phyloP scores from a whole-genome alignment of 1,139 yeast species.

The Kluyveromyces marxianus region DNA sequence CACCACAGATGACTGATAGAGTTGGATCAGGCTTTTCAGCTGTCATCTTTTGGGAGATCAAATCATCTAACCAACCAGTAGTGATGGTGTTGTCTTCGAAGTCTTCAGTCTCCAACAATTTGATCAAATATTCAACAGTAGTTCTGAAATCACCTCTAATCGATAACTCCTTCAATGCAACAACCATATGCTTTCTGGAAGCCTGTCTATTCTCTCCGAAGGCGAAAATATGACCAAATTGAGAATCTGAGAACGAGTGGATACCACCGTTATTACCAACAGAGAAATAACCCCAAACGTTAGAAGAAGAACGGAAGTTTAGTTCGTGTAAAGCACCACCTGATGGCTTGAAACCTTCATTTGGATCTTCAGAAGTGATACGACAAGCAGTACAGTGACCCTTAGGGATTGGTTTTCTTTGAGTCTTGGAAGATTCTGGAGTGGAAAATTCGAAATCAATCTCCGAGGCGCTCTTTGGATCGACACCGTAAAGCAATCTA shows the following conservation, averaged over 20 bases:
- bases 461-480: slow-evolving; percentile 84
- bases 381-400: slow-evolving; percentile 99
- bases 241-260: slow-evolving; percentile 96
- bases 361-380: slow-evolving; percentile 97
- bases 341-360: slow-evolving; percentile 97
- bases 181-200: slow-evolving; percentile 97
- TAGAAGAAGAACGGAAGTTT: slow-evolving; percentile 92
- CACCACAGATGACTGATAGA: slow-evolving; percentile 93
- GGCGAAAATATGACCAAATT: slow-evolving; percentile 96
- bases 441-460: slow-evolving; percentile 85
- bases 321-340: slow-evolving; percentile 95
- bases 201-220: slow-evolving; percentile 98
- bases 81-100: slow-evolving; percentile 94
- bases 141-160: slow-evolving; percentile 98
- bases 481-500: slow-evolving; percentile 87
- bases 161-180: slow-evolving; percentile 89
- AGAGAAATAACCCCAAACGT: slow-evolving; percentile 98
- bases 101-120: slow-evolving; percentile 90
- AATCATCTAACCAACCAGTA: slow-evolving; percentile 97
- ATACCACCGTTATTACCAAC: slow-evolving; percentile 95
- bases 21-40: slow-evolving; percentile 94
- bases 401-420: slow-evolving; percentile 89
- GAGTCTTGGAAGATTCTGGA: slow-evolving; percentile 63
- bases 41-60: slow-evolving; percentile 84
- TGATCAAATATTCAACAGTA: slow-evolving; percentile 92